phyloP scores from a whole-genome alignment of 208 protist genomes.

The Crithidia mellificae region DNA sequence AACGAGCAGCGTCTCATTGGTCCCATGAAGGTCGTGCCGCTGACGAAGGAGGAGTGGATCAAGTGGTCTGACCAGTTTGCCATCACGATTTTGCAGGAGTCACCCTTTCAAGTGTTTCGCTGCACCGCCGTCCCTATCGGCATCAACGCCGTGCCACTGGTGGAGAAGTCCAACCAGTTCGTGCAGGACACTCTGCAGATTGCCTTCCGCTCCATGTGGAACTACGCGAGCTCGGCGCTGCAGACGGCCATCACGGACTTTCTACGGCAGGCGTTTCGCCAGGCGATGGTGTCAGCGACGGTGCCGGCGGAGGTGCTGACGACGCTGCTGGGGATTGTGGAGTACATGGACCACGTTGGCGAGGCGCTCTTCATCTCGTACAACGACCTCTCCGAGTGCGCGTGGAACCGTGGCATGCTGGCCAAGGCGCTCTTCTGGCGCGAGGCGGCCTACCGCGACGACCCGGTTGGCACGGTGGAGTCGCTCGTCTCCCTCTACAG shows the following conservation, averaged over 20 bases:
- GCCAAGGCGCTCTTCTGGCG: constrained; percentile 89
- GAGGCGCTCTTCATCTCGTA: constrained; percentile 66
- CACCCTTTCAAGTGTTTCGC: constrained; percentile 84
- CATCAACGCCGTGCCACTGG: constrained; percentile 65
- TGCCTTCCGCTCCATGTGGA: constrained; percentile 81
- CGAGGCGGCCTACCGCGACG: constrained; percentile 79
- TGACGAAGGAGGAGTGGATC: constrained; percentile 82
- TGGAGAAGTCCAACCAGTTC: constrained; percentile 68
- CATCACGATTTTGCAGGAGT: constrained; percentile 74
- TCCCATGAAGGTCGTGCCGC: constrained; percentile 54
- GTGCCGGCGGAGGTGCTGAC: constrained; percentile 79
- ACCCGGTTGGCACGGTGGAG: constrained; percentile 63
- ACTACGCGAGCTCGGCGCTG: constrained; percentile 61
- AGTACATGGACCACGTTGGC: constrained; percentile 89
- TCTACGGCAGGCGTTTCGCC: constrained; percentile 58
- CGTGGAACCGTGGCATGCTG: constrained; percentile 86
- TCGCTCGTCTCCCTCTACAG: constrained; percentile 84
- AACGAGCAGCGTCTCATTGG: constrained; percentile 64
- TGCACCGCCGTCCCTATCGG: constrained; percentile 70
- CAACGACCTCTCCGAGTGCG: constrained; percentile 72
- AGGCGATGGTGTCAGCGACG: constrained; percentile 56
- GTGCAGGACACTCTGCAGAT: constrained; percentile 63
- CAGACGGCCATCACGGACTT: constrained; percentile 67
- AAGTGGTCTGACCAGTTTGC: constrained; percentile 77
- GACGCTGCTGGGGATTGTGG: constrained; percentile 67